A percentile compares a stretch with the other conserved stretches of the same genome.
phyloP scores from a whole-genome alignment of 257 asterid genomes.

The Agastache rugosa region DNA sequence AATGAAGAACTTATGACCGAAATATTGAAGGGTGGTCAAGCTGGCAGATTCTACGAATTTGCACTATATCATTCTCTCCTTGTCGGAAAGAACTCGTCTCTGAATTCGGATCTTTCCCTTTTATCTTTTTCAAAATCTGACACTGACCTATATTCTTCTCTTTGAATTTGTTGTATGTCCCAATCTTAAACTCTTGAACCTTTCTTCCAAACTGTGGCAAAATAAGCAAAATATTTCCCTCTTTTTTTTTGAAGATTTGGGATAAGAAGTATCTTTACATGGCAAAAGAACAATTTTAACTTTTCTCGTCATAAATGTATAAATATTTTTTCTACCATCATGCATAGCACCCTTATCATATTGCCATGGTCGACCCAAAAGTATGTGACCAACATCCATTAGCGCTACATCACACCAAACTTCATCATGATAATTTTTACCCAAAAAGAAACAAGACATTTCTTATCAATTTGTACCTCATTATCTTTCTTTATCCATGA shows the following conservation, averaged over 20 bases:
- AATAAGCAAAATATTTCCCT: neutral
- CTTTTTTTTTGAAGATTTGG: too few species aligned
- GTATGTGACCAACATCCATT: neutral
- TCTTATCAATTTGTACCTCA: slow-evolving; percentile 5
- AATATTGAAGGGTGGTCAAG: too few species aligned
- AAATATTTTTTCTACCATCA: slow-evolving; percentile 8
- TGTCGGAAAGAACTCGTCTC: too few species aligned
- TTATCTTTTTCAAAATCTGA: too few species aligned
- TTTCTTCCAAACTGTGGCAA: too few species aligned
- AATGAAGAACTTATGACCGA: too few species aligned
- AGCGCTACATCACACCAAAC: neutral
- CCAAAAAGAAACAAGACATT: neutral
- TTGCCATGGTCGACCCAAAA: slow-evolving; percentile 8
- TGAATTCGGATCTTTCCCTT: too few species aligned
- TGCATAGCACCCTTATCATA: neutral
- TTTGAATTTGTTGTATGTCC: too few species aligned
- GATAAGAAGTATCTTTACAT: neutral
- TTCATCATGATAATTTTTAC: neutral
- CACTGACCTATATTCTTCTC: too few species aligned
- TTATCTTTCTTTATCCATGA: neutral
- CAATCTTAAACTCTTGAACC: too few species aligned
- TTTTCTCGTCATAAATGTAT: neutral
- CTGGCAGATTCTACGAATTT: too few species aligned
- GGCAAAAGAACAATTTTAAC: neutral
- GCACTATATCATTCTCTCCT: too few species aligned